Conservation (phyloP, 1,284 basidiomycete species). For the Salmacisia buchloeana region DNA sequence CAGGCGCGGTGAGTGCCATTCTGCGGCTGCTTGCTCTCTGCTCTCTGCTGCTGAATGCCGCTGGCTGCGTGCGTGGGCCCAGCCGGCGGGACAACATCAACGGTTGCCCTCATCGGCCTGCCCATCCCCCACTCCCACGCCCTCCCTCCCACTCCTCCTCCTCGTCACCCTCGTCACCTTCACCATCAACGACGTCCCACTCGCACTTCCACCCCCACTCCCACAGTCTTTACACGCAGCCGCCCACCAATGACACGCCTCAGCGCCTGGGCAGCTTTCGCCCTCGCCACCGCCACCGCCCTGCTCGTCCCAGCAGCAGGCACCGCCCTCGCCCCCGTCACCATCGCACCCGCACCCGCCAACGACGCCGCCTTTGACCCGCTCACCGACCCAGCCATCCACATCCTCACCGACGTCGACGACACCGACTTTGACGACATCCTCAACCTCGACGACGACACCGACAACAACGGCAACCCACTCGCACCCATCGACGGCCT, state of each 20-base stretch:
- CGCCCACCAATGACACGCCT: conserved; percentile 1
- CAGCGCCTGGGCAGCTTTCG: background rate
- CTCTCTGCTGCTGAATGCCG: too few species aligned
- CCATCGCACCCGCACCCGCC: conserved; percentile 10
- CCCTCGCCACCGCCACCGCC: background rate
- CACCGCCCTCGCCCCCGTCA: conserved; percentile 2
- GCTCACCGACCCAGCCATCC: background rate
- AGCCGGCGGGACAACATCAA: too few species aligned
- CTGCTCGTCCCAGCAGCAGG: background rate
- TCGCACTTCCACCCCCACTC: background rate
- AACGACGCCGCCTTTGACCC: conserved; percentile 11
- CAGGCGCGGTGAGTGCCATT: too few species aligned
- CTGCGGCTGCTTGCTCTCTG: too few species aligned
- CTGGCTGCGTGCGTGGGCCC: too few species aligned
- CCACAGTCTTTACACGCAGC: too few species aligned
- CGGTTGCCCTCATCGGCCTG: too few species aligned
- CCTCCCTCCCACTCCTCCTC: too few species aligned
- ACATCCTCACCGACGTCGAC: conserved; percentile 25
- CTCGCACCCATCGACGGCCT: too few species aligned
- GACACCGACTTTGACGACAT: conserved; percentile 38
- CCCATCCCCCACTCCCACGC: too few species aligned
- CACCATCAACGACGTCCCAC: too few species aligned
- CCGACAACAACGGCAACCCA: conserved; percentile 25
- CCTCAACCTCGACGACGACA: conserved; percentile 28
- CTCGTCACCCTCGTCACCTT: too few species aligned